A percentile compares a stretch with the other conserved stretches of the same genome.
Evolutionary conservation across 2,329 filamentous ascomycete species (phyloP).

Genomic region (Xylariaceae sp.): DNA sequence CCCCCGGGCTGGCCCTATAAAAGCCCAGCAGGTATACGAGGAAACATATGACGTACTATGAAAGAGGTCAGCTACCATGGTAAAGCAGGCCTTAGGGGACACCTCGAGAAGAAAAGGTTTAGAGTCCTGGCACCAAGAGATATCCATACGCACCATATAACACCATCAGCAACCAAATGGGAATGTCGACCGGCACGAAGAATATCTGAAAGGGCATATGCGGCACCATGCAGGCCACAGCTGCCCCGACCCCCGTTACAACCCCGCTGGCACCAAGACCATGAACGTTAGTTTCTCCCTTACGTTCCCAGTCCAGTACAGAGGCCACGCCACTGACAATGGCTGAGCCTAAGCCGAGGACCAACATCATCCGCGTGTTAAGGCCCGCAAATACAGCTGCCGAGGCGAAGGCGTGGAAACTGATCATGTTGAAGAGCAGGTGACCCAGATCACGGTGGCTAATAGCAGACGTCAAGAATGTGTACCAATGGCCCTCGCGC

Average conservation of each 20-base stretch:
- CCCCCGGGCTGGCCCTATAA: no score
- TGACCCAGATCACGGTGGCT: conserved; percentile 25
- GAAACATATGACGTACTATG: no score
- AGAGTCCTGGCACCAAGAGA: no score
- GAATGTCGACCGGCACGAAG: conserved; percentile 23
- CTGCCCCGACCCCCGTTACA: conserved; percentile 27
- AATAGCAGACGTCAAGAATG: conserved; percentile 26
- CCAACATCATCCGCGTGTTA: conserved; percentile 8
- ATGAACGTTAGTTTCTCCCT: conserved; percentile 2
- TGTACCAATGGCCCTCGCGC: conserved; percentile 29
- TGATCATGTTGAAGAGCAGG: conserved; percentile 31
- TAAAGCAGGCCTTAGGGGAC: no score
- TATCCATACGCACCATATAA: no score
- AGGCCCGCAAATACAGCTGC: conserved; percentile 20
- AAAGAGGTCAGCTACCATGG: no score
- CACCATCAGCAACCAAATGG: conserved; percentile 17
- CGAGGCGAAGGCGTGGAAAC: conserved; percentile 14
- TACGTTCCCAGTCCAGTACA: conserved; percentile 16
- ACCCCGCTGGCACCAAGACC: conserved; percentile 31
- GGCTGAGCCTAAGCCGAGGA: conserved; percentile 25
- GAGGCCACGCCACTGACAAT: conserved; percentile 19
- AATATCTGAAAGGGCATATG: conserved; percentile 19
- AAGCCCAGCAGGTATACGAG: no score
- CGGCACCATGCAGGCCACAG: conserved; percentile 20
- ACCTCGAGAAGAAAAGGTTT: no score